These are phyloP conservation scores for Penicillium macrosclerotiorum DNA, from an alignment of 495 filamentous ascomycete species.

Conservation along the genomic window DNA sequence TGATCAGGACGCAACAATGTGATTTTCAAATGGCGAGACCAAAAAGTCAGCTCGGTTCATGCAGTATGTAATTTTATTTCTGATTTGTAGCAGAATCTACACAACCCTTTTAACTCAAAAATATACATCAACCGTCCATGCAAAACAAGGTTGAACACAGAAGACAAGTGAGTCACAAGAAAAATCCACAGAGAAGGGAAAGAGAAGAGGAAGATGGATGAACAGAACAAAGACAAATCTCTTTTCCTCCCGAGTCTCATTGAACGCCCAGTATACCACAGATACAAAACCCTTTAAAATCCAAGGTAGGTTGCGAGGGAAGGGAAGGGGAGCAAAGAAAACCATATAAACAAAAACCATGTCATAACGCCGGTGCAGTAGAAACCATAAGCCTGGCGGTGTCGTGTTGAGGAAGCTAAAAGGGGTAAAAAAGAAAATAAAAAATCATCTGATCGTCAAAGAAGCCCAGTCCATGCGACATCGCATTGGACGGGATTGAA, in stretches of 20 bases:
- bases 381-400: background rate
- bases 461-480: background rate
- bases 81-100: no score
- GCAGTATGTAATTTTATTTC: no score
- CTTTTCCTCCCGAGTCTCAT: constrained; percentile 2
- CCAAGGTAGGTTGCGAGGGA: no score
- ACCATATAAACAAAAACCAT: background rate
- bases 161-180: constrained; percentile 2
- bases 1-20: no score
- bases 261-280: background rate
- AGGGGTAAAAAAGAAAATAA: background rate
- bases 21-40: no score
- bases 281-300: no score
- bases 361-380: background rate
- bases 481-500: no score
- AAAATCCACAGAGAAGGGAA: background rate
- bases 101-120: constrained; percentile 1
- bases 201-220: no score
- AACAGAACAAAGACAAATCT: background rate
- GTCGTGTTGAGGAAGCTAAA: no score
- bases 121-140: constrained; percentile 10
- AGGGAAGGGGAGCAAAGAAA: background rate
- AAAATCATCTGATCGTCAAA: background rate
- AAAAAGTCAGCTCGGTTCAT: no score
- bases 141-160: background rate